Evolutionary conservation across 352 stramenopile species (phyloP).

Genomic region (Pythium folliculosum): DNA sequence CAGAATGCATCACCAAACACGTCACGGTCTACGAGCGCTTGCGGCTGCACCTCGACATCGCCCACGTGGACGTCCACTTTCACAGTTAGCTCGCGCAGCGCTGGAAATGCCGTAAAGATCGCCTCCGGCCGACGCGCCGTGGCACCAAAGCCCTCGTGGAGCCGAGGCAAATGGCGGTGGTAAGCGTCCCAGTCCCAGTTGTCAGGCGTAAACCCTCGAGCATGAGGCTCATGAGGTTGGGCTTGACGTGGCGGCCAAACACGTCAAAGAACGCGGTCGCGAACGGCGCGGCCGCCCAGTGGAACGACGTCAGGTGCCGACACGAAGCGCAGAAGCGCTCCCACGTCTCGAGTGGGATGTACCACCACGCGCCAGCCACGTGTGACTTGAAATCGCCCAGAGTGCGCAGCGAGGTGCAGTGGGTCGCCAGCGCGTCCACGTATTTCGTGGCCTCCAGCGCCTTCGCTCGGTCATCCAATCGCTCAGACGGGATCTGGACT

Average conservation of each 20-base stretch:
- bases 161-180: not conserved
- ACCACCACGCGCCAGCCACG: no score
- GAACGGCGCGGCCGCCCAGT: conserved; percentile 19
- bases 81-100: no score
- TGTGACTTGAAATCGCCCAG: no score
- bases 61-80: no score
- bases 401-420: no score
- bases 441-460: no score
- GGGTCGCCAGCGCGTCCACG: no score
- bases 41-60: no score
- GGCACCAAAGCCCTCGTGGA: conserved; percentile 1
- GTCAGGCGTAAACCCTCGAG: conserved; percentile 5
- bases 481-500: no score
- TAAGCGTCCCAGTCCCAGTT: conserved; percentile 15
- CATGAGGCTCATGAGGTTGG: conserved; percentile 15
- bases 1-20: conserved; percentile 28
- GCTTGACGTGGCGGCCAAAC: conserved; percentile 23
- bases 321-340: conserved; percentile 8
- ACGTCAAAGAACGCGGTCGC: conserved; percentile 23
- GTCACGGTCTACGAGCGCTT: no score
- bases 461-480: no score
- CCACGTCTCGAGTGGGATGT: no score
- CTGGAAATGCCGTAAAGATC: not conserved
- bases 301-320: conserved; percentile 8
- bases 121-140: conserved; percentile 4